Evolutionary conservation across 352 stramenopile species (phyloP).

Genomic region (Thraustochytrium striatum): DNA sequence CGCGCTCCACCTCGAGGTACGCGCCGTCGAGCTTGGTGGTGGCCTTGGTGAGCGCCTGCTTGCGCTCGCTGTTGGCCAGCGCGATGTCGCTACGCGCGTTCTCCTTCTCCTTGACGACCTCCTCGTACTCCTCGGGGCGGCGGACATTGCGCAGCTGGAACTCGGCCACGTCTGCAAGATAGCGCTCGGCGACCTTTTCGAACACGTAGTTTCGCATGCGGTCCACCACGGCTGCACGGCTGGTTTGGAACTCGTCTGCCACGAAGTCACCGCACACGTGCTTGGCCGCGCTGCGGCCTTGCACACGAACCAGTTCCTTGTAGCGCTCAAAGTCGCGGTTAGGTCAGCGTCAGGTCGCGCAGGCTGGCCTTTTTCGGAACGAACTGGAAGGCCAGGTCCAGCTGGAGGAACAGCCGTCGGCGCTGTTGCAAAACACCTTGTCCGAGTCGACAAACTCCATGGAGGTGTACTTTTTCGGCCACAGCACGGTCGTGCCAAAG

Average conservation of each 20-base stretch:
- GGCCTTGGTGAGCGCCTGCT: conserved; percentile 28
- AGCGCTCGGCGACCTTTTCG: not conserved
- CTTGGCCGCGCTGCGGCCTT: not conserved
- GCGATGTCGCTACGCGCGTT: conserved; percentile 7
- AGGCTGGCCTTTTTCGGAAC: not conserved
- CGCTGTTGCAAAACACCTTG: not conserved
- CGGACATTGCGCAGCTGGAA: conserved; percentile 12
- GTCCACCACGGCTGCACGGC: not conserved
- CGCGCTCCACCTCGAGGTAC: not conserved
- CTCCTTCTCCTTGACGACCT: conserved; percentile 25
- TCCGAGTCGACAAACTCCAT: not conserved
- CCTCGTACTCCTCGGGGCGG: not conserved
- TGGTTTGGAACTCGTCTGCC: conserved; percentile 16
- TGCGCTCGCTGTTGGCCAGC: conserved; percentile 1
- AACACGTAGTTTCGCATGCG: not conserved
- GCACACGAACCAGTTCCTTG: not conserved
- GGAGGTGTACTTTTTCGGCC: not conserved
- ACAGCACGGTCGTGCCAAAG: not conserved
- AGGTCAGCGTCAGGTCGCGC: conserved; percentile 5
- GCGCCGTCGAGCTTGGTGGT: not conserved
- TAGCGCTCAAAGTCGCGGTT: not conserved
- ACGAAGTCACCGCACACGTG: not conserved
- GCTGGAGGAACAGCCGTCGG: not conserved
- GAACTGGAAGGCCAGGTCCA: conserved; percentile 11
- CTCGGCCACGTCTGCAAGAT: not conserved